Conservation (phyloP, 2,329 filamentous ascomycete species). For the Setomelanomma holmii region DNA sequence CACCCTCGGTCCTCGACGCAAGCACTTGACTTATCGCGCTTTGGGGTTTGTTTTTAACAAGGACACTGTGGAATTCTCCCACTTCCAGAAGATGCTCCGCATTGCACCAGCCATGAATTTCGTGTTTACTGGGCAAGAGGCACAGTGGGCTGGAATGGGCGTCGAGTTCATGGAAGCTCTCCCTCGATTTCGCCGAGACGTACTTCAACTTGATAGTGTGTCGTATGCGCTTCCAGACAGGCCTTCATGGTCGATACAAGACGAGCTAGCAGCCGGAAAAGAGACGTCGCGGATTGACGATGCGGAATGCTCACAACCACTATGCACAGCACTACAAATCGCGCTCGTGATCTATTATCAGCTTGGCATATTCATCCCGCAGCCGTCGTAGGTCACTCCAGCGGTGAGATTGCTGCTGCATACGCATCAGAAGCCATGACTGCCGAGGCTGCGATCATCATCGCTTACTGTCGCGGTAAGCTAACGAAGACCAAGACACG, state of each 20-base stretch:
- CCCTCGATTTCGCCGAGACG: neutral
- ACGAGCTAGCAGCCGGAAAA: constrained; percentile 9
- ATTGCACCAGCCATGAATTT: constrained; percentile 12
- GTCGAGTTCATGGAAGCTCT: constrained; percentile 7
- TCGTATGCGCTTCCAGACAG: neutral
- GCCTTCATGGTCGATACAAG: neutral
- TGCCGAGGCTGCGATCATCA: constrained; percentile 13
- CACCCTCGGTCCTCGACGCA: constrained; percentile 14
- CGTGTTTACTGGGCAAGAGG: constrained; percentile 37
- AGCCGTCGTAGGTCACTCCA: constrained; percentile 45
- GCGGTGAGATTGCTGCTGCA: constrained; percentile 51
- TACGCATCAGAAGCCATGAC: constrained; percentile 39
- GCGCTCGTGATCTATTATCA: constrained; percentile 15
- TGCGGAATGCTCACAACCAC: constrained; percentile 24
- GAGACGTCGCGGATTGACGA: constrained; percentile 2
- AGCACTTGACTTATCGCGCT: constrained; percentile 8
- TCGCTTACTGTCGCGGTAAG: constrained; percentile 19
- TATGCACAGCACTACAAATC: constrained; percentile 28
- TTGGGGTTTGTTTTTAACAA: neutral
- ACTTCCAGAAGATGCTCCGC: neutral
- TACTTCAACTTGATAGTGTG: neutral
- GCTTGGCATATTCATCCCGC: constrained; percentile 8
- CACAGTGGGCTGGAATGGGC: constrained; percentile 29
- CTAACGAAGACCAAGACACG: neutral
- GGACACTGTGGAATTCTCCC: neutral